Evolutionary conservation across 257 asterid species (phyloP).

Genomic region (Ilex asprella): DNA sequence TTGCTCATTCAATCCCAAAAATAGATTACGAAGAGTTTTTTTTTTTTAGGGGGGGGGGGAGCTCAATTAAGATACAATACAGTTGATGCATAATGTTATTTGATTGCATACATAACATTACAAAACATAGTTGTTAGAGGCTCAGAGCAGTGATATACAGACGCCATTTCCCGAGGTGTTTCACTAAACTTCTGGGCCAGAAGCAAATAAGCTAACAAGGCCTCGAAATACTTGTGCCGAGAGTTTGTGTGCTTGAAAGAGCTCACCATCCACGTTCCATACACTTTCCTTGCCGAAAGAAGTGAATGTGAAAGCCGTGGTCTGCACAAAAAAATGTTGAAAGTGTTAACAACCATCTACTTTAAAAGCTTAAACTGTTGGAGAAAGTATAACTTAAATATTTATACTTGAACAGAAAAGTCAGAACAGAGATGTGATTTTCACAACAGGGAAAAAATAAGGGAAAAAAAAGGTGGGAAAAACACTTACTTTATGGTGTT

Average conservation of each 20-base stretch:
- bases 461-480: not conserved
- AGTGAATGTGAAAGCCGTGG: constrained; percentile 81
- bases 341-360: too few relatives aligned
- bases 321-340: constrained; percentile 28
- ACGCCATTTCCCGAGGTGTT: not conserved
- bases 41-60: too few relatives aligned
- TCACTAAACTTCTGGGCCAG: constrained; percentile 58
- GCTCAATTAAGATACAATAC: too few relatives aligned
- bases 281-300: constrained; percentile 77
- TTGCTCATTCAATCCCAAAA: too few relatives aligned
- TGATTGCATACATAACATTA: too few relatives aligned
- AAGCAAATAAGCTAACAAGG: constrained; percentile 78
- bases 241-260: constrained; percentile 69
- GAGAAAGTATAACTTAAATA: too few relatives aligned
- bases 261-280: constrained; percentile 96
- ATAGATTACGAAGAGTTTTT: too few relatives aligned
- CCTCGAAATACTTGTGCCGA: constrained; percentile 96
- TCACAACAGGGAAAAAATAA: not conserved
- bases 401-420: not conserved
- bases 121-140: too few relatives aligned
- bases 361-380: too few relatives aligned
- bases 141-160: too few relatives aligned
- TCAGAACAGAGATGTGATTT: constrained; percentile 4
- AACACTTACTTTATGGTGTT: constrained; percentile 76
- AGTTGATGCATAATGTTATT: too few relatives aligned